A percentile compares a stretch with the other conserved stretches of the same genome.
phyloP scores from a whole-genome alignment of 2,329 filamentous ascomycete genomes.

The Ramularia endophylla region DNA sequence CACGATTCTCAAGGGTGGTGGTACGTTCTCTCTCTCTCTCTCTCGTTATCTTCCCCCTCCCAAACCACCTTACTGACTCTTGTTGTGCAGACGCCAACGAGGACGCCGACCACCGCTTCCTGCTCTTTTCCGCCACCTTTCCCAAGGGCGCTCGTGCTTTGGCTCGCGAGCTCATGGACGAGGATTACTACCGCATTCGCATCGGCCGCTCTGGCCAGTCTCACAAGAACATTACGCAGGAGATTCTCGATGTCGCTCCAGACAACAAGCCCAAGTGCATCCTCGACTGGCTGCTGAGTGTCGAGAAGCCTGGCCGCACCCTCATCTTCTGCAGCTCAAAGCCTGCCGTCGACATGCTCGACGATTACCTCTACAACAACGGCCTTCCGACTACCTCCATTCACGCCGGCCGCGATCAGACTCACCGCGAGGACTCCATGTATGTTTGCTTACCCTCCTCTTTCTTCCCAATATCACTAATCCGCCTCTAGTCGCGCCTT shows the following conservation, averaged over 20 bases:
- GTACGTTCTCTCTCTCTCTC: slow-evolving; percentile 47
- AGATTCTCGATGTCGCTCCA: slow-evolving; percentile 61
- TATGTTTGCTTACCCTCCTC: slow-evolving; percentile 35
- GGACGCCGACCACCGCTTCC: slow-evolving; percentile 60
- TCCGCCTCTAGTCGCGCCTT: slow-evolving; percentile 58
- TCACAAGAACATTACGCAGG: slow-evolving; percentile 76
- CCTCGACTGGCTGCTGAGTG: slow-evolving; percentile 62
- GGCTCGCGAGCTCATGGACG: slow-evolving; percentile 67
- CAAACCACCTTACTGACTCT: slow-evolving; percentile 12
- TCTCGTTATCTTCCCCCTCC: background rate
- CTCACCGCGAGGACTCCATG: slow-evolving; percentile 87
- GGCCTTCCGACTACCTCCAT: slow-evolving; percentile 79
- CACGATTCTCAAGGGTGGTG: slow-evolving; percentile 72
- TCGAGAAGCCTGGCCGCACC: slow-evolving; percentile 65
- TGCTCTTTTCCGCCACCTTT: slow-evolving; percentile 96
- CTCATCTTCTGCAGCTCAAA: slow-evolving; percentile 89
- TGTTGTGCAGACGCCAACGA: slow-evolving; percentile 59
- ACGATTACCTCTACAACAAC: slow-evolving; percentile 80
- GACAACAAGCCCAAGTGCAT: slow-evolving; percentile 64
- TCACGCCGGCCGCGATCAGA: slow-evolving; percentile 79
- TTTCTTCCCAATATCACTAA: slow-evolving; percentile 1
- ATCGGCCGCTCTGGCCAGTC: slow-evolving; percentile 77
- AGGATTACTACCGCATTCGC: slow-evolving; percentile 70
- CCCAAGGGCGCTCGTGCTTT: slow-evolving; percentile 71
- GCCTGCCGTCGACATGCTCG: slow-evolving; percentile 69